Percentiles rank a stretch among this genome's conserved stretches.
phyloP scores from a whole-genome alignment of 345 rosid genomes.

The Eucalyptus camaldulensis region DNA sequence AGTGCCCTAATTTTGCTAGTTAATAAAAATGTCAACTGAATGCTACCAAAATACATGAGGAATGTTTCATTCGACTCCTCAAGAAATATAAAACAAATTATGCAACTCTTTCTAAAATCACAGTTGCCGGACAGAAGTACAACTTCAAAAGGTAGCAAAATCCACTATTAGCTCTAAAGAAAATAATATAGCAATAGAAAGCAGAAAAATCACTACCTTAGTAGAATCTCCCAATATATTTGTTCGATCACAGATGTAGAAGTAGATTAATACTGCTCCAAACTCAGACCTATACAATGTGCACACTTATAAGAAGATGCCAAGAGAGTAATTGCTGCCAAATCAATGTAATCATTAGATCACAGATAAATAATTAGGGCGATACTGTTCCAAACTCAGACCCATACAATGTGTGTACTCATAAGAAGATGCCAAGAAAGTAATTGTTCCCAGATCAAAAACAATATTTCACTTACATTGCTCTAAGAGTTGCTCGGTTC shows the following conservation, averaged over 20 bases:
- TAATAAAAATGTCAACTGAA: background rate
- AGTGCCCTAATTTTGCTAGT: background rate
- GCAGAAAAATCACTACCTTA: conserved; percentile 37
- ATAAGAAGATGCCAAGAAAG: background rate
- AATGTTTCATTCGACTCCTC: background rate
- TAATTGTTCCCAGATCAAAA: background rate
- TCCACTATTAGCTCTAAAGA: background rate
- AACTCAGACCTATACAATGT: conserved; percentile 66
- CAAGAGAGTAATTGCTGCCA: background rate
- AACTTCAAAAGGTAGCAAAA: background rate
- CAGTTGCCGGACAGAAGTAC: background rate
- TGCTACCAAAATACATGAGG: background rate
- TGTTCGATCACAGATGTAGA: conserved; percentile 83
- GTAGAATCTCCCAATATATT: conserved; percentile 56
- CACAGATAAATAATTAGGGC: conserved; percentile 67
- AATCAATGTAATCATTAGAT: conserved; percentile 1
- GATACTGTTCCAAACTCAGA: conserved; percentile 71
- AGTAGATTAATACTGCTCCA: conserved; percentile 60
- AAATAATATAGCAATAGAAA: background rate
- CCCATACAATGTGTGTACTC: conserved; percentile 23
- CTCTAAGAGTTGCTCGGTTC: conserved; percentile 74
- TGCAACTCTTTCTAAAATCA: background rate
- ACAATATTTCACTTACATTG: conserved; percentile 42
- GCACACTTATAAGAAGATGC: background rate
- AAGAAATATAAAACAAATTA: background rate